These are phyloP conservation scores for Sugiyamaella qingdaonensis DNA, from an alignment of 805 yeast genomes.

Conservation along the genomic window DNA sequence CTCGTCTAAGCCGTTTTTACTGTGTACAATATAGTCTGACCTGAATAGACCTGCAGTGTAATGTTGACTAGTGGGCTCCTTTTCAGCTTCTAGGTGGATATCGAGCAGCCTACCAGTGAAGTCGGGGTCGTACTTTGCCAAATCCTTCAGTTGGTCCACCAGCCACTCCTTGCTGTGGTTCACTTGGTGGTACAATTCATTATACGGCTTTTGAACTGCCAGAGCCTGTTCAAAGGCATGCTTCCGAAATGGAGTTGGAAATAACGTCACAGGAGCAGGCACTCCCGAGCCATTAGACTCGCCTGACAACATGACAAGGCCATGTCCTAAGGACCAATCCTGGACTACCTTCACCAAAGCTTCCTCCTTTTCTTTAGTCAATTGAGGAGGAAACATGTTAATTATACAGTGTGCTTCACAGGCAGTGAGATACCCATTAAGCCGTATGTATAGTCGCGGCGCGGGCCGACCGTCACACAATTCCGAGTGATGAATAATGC, in stretches of 20 bases:
- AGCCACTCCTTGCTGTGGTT: conserved; percentile 62
- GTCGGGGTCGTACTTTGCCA: conserved; percentile 50
- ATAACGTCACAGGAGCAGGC: conserved; percentile 83
- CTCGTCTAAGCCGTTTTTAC: conserved; percentile 32
- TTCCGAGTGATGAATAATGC: no score
- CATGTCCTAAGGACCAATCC: conserved; percentile 78
- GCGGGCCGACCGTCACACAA: no score
- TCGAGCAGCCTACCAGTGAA: conserved; percentile 80
- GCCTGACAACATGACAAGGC: conserved; percentile 77
- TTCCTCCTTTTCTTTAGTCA: conserved; percentile 12
- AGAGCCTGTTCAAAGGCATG: conserved; percentile 62
- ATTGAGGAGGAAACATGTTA: conserved; percentile 16
- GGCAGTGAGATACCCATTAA: no score
- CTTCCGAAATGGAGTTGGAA: conserved; percentile 84
- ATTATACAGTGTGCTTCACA: no score
- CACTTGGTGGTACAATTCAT: conserved; percentile 68
- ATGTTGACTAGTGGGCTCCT: conserved; percentile 49
- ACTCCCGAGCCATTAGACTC: conserved; percentile 44
- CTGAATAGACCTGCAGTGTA: conserved; percentile 80
- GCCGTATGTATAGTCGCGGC: no score
- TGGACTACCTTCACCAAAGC: conserved; percentile 32
- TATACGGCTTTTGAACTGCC: conserved; percentile 61
- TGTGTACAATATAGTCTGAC: conserved; percentile 78
- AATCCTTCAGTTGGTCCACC: conserved; percentile 45
- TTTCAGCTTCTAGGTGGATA: conserved; percentile 44